Percentiles rank a stretch among this genome's conserved stretches.
These are phyloP conservation scores for Aspergillus pseudonomiae DNA, from an alignment of 2,329 filamentous ascomycete genomes.

Conservation along the genomic window DNA sequence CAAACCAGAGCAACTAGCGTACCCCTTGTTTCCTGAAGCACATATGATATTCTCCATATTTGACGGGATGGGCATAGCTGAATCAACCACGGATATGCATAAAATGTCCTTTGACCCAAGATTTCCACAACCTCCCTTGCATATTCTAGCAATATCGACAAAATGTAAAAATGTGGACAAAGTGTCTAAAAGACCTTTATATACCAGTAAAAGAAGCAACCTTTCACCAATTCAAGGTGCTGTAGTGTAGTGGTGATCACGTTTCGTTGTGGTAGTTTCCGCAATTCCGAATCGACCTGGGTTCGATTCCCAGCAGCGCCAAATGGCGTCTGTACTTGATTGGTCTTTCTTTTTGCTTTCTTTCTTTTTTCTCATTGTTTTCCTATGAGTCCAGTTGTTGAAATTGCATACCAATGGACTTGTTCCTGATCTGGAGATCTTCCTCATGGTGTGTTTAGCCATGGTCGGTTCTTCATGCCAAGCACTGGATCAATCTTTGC, in stretches of 20 bases:
- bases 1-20: no score
- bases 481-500: no score
- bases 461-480: no score
- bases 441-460: no score
- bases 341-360: not conserved
- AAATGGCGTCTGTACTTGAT: conserved; percentile 1
- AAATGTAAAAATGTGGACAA: not conserved
- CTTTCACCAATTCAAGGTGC: conserved; percentile 1
- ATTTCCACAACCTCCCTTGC: no score
- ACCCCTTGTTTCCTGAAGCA: no score
- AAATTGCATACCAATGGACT: no score
- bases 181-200: no score
- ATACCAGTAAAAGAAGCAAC: rapidly evolving
- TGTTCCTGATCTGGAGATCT: no score
- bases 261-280: conserved; percentile 1
- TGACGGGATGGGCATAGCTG: rapidly evolving
- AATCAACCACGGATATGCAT: not conserved
- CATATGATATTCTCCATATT: not conserved
- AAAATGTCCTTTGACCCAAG: not conserved
- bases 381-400: no score
- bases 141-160: not conserved
- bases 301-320: conserved; percentile 7
- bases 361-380: not conserved
- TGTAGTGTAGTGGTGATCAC: conserved; percentile 5
- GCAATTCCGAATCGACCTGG: conserved; percentile 1